A percentile compares a stretch with the other conserved stretches of the same genome.
Conservation (phyloP, 306 rosid species). For the Fragaria vesca region DNA sequence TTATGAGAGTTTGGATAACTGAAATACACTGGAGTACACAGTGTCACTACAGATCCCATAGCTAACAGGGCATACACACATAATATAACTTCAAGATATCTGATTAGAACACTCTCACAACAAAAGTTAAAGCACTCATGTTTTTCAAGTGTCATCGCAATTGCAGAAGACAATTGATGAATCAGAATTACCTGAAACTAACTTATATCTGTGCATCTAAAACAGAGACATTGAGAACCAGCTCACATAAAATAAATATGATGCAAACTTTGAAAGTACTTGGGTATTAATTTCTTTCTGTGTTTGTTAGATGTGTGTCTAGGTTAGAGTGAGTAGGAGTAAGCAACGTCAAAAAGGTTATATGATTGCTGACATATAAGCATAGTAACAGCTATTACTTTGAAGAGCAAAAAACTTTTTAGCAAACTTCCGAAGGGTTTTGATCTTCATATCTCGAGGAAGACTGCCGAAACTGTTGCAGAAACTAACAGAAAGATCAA, state of each 20-base stretch:
- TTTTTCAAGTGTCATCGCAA: not conserved
- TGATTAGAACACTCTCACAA: not conserved
- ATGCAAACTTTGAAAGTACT: not conserved
- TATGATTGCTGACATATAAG: not conserved
- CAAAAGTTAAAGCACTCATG: not conserved
- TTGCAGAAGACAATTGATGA: not conserved
- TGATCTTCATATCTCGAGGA: slow-evolving; percentile 20
- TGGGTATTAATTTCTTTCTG: not conserved
- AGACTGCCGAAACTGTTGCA: not conserved
- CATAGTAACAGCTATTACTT: not conserved
- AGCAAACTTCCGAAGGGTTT: slow-evolving; percentile 16
- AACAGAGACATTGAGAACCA: not conserved
- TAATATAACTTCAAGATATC: not conserved
- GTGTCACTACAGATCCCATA: no score
- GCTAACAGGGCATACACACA: not conserved
- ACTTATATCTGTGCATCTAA: not conserved
- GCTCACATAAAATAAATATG: not conserved
- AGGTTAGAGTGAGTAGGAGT: not conserved
- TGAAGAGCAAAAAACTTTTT: slow-evolving; percentile 9
- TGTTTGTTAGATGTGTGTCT: not conserved
- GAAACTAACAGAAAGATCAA: slow-evolving; percentile 17
- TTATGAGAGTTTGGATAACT: not conserved
- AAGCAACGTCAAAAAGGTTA: not conserved
- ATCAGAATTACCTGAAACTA: not conserved
- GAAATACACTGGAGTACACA: not conserved